These are phyloP conservation scores for Lentinula edodes DNA, from an alignment of 768 basidiomycete species.

Conservation along the genomic window DNA sequence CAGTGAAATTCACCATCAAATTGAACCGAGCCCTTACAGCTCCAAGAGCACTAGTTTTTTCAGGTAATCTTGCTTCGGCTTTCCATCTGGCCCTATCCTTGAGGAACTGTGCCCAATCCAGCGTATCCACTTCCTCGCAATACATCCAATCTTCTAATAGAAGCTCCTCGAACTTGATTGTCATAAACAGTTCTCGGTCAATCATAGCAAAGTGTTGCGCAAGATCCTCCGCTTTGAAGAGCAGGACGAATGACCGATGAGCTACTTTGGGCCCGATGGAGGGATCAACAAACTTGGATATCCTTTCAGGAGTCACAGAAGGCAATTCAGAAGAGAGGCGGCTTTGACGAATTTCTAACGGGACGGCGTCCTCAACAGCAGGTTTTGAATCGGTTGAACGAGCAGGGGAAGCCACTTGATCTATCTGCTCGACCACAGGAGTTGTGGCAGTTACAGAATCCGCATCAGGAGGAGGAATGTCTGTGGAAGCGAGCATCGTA, in stretches of 20 bases:
- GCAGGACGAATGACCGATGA: conserved; percentile 72
- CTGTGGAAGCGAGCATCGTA: conserved; percentile 29
- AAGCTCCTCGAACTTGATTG: conserved; percentile 85
- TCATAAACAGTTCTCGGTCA: conserved; percentile 81
- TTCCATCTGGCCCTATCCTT: conserved; percentile 71
- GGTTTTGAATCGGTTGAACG: conserved; percentile 40
- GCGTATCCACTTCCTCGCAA: conserved; percentile 57
- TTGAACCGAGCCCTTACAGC: conserved; percentile 81
- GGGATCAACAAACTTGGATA: conserved; percentile 27
- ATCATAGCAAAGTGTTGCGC: conserved; percentile 84
- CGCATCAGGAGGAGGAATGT: conserved; percentile 22
- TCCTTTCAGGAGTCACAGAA: conserved; percentile 17
- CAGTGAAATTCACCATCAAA: conserved; percentile 73
- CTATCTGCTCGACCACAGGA: neutral
- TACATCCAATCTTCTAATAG: conserved; percentile 67
- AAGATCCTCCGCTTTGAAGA: conserved; percentile 51
- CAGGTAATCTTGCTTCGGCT: conserved; percentile 46
- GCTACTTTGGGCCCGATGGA: conserved; percentile 30
- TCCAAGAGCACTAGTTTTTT: conserved; percentile 67
- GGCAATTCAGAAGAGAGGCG: conserved; percentile 34
- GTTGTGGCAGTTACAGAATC: conserved; percentile 12
- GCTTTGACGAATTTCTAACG: conserved; percentile 60
- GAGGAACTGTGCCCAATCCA: conserved; percentile 82
- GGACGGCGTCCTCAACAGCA: conserved; percentile 55
- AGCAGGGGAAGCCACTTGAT: conserved; percentile 24